Percentiles rank a stretch among this genome's conserved stretches.
These are phyloP conservation scores for Serendipita sp. DNA, from an alignment of 768 basidiomycete genomes.

Conservation along the genomic window DNA sequence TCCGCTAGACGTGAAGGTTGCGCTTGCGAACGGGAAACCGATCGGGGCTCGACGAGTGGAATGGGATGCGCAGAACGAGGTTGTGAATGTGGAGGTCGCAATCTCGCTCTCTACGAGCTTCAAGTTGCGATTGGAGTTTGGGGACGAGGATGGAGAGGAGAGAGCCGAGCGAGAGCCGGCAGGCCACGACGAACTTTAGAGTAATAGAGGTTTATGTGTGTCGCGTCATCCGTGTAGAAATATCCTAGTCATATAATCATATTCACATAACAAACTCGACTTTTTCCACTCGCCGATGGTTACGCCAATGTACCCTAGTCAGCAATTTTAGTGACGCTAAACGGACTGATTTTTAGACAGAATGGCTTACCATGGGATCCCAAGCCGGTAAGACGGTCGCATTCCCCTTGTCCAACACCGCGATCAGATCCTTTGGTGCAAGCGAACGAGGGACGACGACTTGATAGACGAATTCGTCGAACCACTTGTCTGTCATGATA, in stretches of 20 bases:
- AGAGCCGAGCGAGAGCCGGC: not conserved
- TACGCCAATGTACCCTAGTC: not conserved
- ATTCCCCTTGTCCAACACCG: conserved; percentile 58
- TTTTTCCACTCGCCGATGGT: not conserved
- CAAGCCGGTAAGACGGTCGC: conserved; percentile 63
- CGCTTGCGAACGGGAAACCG: conserved; percentile 14
- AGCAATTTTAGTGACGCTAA: not conserved
- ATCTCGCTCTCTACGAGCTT: conserved; percentile 25
- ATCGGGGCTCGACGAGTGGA: conserved; percentile 9
- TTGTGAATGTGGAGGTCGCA: conserved; percentile 30
- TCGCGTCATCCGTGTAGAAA: not conserved
- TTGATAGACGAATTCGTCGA: conserved; percentile 86
- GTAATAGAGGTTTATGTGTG: not conserved
- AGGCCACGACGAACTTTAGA: not conserved
- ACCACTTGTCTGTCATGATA: conserved; percentile 88
- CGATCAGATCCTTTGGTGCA: conserved; percentile 66
- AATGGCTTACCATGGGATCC: conserved; percentile 66
- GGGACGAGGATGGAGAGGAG: not conserved
- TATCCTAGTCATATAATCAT: not conserved
- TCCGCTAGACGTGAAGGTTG: conserved; percentile 8
- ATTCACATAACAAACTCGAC: not conserved
- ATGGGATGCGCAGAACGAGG: conserved; percentile 22
- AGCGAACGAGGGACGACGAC: conserved; percentile 72
- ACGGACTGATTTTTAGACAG: not conserved
- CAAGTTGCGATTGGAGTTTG: conserved; percentile 16